A percentile compares a stretch with the other conserved stretches of the same genome.
Conservation (phyloP, 2,329 filamentous ascomycete species). For the Fonsecaea nubica region DNA sequence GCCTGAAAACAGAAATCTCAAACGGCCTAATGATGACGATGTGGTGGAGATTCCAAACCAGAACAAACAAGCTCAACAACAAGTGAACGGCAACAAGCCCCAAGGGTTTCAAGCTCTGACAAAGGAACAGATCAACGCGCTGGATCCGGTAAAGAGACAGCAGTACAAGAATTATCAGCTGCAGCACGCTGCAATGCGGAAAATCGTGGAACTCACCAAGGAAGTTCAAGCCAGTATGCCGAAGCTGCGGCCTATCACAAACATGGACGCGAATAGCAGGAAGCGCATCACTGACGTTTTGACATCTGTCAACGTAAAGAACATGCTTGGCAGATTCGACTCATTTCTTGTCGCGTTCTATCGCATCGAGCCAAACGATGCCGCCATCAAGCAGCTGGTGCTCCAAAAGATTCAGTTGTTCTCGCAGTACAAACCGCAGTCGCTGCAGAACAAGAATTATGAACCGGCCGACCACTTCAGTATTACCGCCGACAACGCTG, state of each 20-base stretch:
- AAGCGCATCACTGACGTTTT: conserved; percentile 38
- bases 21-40: conserved; percentile 56
- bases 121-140: conserved; percentile 42
- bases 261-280: conserved; percentile 44
- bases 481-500: conserved; percentile 50
- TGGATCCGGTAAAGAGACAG: conserved; percentile 53
- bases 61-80: conserved; percentile 21
- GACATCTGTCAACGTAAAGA: conserved; percentile 49
- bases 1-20: conserved; percentile 52
- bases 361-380: conserved; percentile 50
- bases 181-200: conserved; percentile 45
- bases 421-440: conserved; percentile 51
- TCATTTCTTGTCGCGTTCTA: conserved; percentile 49
- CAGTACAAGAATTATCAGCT: conserved; percentile 44
- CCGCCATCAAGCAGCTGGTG: conserved; percentile 33
- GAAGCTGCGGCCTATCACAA: conserved; percentile 44
- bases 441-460: conserved; percentile 48
- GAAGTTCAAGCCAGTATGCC: conserved; percentile 48
- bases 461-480: conserved; percentile 52
- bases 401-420: conserved; percentile 52
- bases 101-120: conserved; percentile 23
- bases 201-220: conserved; percentile 49
- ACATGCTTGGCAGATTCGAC: conserved; percentile 54
- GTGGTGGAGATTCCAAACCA: conserved; percentile 45
- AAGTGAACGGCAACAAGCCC: conserved; percentile 20